These are phyloP conservation scores for Asclepias syriaca DNA, from an alignment of 257 asterid species.

Conservation along the genomic window DNA sequence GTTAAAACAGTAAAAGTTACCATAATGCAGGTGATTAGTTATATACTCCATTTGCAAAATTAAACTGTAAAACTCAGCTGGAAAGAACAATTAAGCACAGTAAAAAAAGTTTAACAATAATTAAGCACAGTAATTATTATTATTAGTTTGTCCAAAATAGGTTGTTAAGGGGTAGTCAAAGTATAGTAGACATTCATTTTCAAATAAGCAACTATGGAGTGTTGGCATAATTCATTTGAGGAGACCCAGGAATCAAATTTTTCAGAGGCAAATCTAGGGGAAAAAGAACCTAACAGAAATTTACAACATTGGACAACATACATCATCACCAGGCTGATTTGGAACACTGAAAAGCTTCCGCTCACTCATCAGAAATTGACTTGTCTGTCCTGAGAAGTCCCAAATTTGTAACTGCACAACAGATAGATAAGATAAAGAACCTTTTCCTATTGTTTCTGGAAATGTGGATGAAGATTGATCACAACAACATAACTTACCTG, in stretches of 20 bases:
- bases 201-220: background rate
- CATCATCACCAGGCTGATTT: slow-evolving; percentile 40
- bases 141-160: background rate
- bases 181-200: background rate
- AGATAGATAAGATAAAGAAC: slow-evolving; percentile 14
- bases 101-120: too few relatives aligned
- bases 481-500: slow-evolving; percentile 41
- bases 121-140: background rate
- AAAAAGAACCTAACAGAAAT: background rate
- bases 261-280: background rate
- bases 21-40: background rate
- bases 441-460: slow-evolving; percentile 1
- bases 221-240: background rate
- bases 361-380: slow-evolving; percentile 33
- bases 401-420: slow-evolving; percentile 57
- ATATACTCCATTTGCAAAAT: background rate
- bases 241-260: background rate
- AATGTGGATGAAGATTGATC: background rate
- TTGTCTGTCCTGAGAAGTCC: slow-evolving; percentile 73
- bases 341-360: slow-evolving; percentile 23
- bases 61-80: background rate
- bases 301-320: slow-evolving; percentile 18
- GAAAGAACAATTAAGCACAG: background rate
- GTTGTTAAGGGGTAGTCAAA: background rate
- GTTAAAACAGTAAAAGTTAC: background rate